These are phyloP conservation scores for Cenchrus americanus DNA, from an alignment of 176 grass and related monocot genomes.

Conservation along the genomic window DNA sequence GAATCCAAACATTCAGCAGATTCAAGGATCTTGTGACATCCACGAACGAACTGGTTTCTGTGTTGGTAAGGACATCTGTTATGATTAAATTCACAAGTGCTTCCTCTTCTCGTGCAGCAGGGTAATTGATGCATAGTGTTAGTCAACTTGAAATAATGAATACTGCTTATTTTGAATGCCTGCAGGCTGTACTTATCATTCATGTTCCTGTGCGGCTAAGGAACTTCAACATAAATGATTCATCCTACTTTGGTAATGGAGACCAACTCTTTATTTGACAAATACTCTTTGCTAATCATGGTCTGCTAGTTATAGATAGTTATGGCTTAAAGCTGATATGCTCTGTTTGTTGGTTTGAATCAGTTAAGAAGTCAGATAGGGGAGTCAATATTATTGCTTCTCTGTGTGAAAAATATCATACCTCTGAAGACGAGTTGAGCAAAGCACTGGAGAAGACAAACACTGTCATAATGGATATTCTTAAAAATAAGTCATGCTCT, in stretches of 20 bases:
- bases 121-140: conserved; percentile 26
- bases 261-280: conserved; percentile 18
- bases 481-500: conserved; percentile 77
- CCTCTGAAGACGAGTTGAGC: conserved; percentile 88
- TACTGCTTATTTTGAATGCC: conserved; percentile 30
- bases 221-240: conserved; percentile 67
- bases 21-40: conserved; percentile 98
- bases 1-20: conserved; percentile 71
- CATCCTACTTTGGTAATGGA: conserved; percentile 69
- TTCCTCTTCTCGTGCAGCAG: conserved; percentile 24
- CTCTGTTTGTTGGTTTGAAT: conserved; percentile 43
- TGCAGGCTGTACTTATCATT: conserved; percentile 86
- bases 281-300: conserved; percentile 14
- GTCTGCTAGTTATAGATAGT: conserved; percentile 5
- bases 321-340: conserved; percentile 25
- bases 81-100: conserved; percentile 1
- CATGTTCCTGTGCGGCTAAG: conserved; percentile 77
- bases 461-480: conserved; percentile 72
- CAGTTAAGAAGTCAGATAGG: conserved; percentile 88
- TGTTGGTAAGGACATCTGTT: conserved; percentile 56
- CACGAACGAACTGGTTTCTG: conserved; percentile 78
- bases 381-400: conserved; percentile 83
- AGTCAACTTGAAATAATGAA: conserved; percentile 22
- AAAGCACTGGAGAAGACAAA: conserved; percentile 78
- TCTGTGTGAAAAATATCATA: conserved; percentile 83